phyloP scores from a whole-genome alignment of 2,329 filamentous ascomycete species.

The Epichloe hybrida region DNA sequence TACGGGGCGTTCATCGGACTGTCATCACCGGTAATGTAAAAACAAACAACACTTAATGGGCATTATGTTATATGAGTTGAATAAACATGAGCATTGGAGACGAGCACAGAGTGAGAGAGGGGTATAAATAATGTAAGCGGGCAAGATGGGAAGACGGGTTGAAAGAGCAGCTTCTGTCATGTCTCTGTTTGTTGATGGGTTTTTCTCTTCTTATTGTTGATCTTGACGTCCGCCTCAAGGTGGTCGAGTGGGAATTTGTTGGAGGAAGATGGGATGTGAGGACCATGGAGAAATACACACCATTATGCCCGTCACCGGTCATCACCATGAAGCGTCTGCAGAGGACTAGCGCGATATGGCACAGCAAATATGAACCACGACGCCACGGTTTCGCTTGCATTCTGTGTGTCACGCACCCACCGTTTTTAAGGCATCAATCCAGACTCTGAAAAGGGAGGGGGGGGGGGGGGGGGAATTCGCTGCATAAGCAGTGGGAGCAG shows the following conservation, averaged over 20 bases:
- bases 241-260: background rate
- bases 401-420: background rate
- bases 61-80: conserved; percentile 8
- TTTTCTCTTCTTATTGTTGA: background rate
- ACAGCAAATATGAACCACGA: background rate
- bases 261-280: background rate
- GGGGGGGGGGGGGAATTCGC: background rate
- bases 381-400: background rate
- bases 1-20: conserved; percentile 7
- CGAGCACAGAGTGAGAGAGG: background rate
- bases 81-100: conserved; percentile 3
- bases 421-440: background rate
- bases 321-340: background rate
- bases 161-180: background rate
- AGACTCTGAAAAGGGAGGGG: too few species aligned
- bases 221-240: background rate
- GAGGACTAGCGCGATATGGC: background rate
- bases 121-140: background rate
- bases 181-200: too few species aligned
- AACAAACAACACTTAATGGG: background rate
- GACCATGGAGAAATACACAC: background rate
- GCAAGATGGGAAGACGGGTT: background rate
- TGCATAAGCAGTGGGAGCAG: background rate
- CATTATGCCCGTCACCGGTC: too few species aligned
- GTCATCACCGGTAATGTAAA: conserved; percentile 1